Percentiles rank a stretch among this genome's conserved stretches.
Conservation (phyloP, 2,329 filamentous ascomycete species). For the Fusarium incarnatum region DNA sequence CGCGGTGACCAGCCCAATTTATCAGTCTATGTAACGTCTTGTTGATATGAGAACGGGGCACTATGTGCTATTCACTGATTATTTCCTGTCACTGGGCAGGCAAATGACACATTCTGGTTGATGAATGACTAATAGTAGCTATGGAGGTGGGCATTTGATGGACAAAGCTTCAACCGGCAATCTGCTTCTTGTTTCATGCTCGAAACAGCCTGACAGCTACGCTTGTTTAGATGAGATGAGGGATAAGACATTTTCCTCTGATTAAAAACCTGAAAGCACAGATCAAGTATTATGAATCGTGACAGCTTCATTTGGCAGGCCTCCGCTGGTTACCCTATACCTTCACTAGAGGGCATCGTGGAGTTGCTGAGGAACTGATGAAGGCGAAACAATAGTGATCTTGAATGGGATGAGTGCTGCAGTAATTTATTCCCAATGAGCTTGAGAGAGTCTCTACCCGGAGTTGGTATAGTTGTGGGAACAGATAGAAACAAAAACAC, state of each 20-base stretch:
- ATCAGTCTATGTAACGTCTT: not conserved
- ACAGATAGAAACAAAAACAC: not conserved
- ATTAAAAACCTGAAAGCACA: not conserved
- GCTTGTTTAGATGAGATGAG: not conserved
- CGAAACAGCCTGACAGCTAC: not conserved
- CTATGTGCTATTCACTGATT: not conserved
- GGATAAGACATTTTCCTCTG: not conserved
- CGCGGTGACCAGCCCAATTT: not conserved
- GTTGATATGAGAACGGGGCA: not conserved
- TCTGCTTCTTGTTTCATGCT: not conserved
- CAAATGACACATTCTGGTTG: not conserved
- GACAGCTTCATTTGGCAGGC: not conserved
- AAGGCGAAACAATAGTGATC: not conserved
- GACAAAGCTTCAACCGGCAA: not conserved
- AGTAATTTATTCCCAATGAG: not conserved
- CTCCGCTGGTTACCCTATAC: not conserved
- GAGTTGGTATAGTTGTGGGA: too few species aligned
- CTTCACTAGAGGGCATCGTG: not conserved
- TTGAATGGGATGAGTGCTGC: not conserved
- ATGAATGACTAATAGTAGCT: not conserved
- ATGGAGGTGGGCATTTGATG: not conserved
- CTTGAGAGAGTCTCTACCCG: fast-evolving
- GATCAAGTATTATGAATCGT: not conserved
- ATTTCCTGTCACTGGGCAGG: not conserved
- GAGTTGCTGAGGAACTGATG: not conserved